Conservation (phyloP, 768 basidiomycete genomes). For the Coprinopsis marcescibilis region DNA sequence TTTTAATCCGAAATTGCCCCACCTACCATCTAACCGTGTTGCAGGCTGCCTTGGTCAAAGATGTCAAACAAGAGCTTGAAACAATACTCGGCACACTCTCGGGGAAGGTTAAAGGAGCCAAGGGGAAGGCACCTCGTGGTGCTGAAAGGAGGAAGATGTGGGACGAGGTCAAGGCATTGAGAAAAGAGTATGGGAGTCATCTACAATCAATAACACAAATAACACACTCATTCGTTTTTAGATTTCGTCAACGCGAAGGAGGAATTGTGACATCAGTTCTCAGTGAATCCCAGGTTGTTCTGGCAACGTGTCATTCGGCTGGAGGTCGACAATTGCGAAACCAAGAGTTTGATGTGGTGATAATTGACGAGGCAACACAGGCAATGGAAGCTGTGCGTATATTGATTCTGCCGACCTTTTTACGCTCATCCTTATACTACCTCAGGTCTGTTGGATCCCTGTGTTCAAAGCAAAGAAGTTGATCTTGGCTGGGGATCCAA, state of each 20-base stretch:
- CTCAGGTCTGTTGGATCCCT: slow-evolving; percentile 94
- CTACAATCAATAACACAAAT: neutral
- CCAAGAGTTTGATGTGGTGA: slow-evolving; percentile 82
- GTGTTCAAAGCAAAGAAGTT: slow-evolving; percentile 88
- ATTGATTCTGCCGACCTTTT: slow-evolving; percentile 1
- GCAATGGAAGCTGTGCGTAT: slow-evolving; percentile 81
- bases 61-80: slow-evolving; percentile 85
- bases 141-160: slow-evolving; percentile 78
- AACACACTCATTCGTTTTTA: slow-evolving; percentile 45
- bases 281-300: slow-evolving; percentile 76
- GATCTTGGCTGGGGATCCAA: slow-evolving; percentile 89
- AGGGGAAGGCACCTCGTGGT: slow-evolving; percentile 65
- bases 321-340: slow-evolving; percentile 78
- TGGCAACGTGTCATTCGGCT: slow-evolving; percentile 93
- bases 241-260: slow-evolving; percentile 83
- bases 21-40: neutral
- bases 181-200: slow-evolving; percentile 71
- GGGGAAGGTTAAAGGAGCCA: slow-evolving; percentile 59
- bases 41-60: slow-evolving; percentile 77
- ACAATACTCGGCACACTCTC: slow-evolving; percentile 57
- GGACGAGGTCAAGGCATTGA: slow-evolving; percentile 78
- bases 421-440: neutral
- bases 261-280: slow-evolving; percentile 80
- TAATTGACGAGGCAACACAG: slow-evolving; percentile 98
- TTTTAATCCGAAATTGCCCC: neutral